Base-by-base conservation (phyloP, 495 filamentous ascomycete genomes). In the Evernia prunastri region DNA sequence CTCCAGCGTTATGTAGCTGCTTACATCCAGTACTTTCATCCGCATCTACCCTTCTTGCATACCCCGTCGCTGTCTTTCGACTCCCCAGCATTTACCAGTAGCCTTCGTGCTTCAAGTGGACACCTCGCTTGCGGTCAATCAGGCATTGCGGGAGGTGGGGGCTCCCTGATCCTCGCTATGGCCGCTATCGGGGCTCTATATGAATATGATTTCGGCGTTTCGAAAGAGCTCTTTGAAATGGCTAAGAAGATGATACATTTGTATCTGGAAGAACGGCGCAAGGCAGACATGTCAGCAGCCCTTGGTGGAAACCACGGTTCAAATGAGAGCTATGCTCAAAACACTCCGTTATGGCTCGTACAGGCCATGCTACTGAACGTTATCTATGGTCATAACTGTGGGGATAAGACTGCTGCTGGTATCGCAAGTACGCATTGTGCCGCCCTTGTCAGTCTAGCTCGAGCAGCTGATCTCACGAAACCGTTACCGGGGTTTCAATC, bases 291-390 rank as follows among this genome's bases (percentile, higher is more conserved):
- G 77, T 85, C 90, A 61, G 88, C 89, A 61, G 88, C 89, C 43
- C 80, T 90, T 65, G 87, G 85, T 67, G 86, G 88, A 33, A 67
- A 74, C 5, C 82, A 82, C 68, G 74, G 82, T 29, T 73, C 80
- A 27, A 80, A 82, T 62, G 89, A 93, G 63, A 83, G 82, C 67
- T 81, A 86, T 3, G 79, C 87, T 51, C 88, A 94, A 67, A 84
- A 86, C 43, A 96, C 91, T 17, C 94, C 94, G 3, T 80, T 97
- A 58, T 97, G 94, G 94, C 81, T 98, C 35, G 91, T 98, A n/a
- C 94, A 98, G 71, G 92, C 94, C 1, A 97, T 98, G 94, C 81
- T 98, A 36, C 81, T 98, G 47, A 97, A 96, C 75, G 89, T 97
- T 40, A 88, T 97, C 15, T 98, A 96, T 68, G 95, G 95, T 13